Conservation (phyloP, 1,284 basidiomycete genomes). For the Microbotryomycetes sp. region DNA sequence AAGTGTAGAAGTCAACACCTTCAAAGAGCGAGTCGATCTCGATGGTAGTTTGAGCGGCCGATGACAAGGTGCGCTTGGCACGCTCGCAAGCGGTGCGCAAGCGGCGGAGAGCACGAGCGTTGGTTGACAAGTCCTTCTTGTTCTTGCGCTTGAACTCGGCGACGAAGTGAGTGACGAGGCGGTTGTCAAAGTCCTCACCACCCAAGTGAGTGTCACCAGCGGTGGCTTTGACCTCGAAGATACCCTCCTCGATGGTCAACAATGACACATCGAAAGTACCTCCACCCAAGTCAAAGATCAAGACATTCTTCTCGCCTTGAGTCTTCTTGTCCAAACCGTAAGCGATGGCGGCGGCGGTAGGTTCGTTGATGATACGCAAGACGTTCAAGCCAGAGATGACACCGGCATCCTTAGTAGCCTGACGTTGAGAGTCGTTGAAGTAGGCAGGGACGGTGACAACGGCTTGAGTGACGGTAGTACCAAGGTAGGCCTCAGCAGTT, state of each 20-base stretch:
- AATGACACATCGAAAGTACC: slow-evolving; percentile 66
- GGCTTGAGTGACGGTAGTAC: slow-evolving; percentile 59
- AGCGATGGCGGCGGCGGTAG: slow-evolving; percentile 48
- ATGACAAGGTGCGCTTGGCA: slow-evolving; percentile 97
- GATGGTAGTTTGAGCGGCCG: slow-evolving; percentile 94
- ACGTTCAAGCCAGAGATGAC: slow-evolving; percentile 59
- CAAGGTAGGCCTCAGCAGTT: slow-evolving; percentile 57
- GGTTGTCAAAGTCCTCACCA: slow-evolving; percentile 98
- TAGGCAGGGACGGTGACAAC: slow-evolving; percentile 64
- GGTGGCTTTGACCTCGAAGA: slow-evolving; percentile 61
- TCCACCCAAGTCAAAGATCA: slow-evolving; percentile 99
- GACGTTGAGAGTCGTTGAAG: slow-evolving; percentile 64
- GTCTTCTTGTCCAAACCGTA: slow-evolving; percentile 64
- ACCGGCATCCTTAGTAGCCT: slow-evolving; percentile 58
- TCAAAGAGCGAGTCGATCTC: slow-evolving; percentile 93
- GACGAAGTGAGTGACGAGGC: slow-evolving; percentile 79
- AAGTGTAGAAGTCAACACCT: slow-evolving; percentile 76
- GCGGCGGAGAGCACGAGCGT: slow-evolving; percentile 90
- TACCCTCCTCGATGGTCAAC: slow-evolving; percentile 56
- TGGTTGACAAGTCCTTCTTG: slow-evolving; percentile 86
- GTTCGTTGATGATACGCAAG: slow-evolving; percentile 64
- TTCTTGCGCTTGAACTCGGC: slow-evolving; percentile 63
- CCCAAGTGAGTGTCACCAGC: slow-evolving; percentile 54
- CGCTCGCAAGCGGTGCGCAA: slow-evolving; percentile 96
- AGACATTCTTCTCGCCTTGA: slow-evolving; percentile 91